Evolutionary conservation across 73 alveolate genomes (phyloP), one percentile per base, ranked within the genome.

Genomic region (Urostyla sp.): DNA sequence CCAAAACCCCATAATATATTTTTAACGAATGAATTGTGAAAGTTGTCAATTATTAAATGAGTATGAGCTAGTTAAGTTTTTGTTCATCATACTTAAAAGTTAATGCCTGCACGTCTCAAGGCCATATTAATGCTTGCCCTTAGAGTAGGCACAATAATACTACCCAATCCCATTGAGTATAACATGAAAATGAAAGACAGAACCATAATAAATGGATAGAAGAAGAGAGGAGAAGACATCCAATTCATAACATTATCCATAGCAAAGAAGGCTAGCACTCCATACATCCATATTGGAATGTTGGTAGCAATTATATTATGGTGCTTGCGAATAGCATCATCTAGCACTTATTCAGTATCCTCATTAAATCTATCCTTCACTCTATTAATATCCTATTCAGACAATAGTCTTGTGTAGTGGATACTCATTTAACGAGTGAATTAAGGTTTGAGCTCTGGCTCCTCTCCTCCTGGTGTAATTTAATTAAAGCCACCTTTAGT

Each of bases 291-390:
- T 26, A 81, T 26, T 3, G 98, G 98, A 24, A 92, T 78, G 38
- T 59, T 66, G 6, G 91, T 78, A 10, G 80, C 79, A 13, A 30
- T 36, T 2, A 78, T 67, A 61, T 79, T 89, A 34, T 79, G 88
- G 59, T 89, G 93, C 76, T 87, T 88, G 77, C 94, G 59, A 32
- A 74, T 85, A 26, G 98, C 98, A 40, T 92, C 98, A 30, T 92
- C 94, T 26, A 89, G 81, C 18, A 90, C 88, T 30, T 75, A 90
- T n/a, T 84, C 89, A 35, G 80, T 73, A 43, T 90, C 95, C 44
- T 92, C 98, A 32, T 50, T 82, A 78, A 85, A 92, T 80, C 85
- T 88, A 46, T 85, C 94, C 52, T 61, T 84, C 38, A 78, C 82
- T 38, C 59, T 78, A 43, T 52, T 54, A 30, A 92, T 51, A 15